phyloP scores from a whole-genome alignment of 129 eudicot species.

The Apium graveolens region DNA sequence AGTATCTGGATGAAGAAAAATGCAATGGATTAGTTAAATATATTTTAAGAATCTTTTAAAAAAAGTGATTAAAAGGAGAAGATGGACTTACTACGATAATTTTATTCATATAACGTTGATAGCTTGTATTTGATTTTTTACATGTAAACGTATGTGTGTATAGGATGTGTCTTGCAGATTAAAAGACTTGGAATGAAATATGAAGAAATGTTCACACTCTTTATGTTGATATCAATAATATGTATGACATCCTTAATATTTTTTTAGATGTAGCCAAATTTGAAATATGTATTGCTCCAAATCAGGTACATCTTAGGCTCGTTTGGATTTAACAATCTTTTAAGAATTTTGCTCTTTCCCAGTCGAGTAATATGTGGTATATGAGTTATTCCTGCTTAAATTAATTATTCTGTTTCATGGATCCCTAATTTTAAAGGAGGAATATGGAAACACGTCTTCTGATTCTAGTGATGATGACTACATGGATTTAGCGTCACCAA shows the following conservation, averaged over 20 bases:
- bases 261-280: not conserved
- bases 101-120: not conserved
- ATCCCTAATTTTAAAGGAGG: conserved; percentile 44
- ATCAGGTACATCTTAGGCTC: too few species aligned
- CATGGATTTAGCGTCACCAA: conserved; percentile 30
- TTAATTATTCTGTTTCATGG: conserved; percentile 18
- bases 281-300: not conserved
- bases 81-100: not conserved
- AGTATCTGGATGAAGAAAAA: not conserved
- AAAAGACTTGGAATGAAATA: not conserved
- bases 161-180: not conserved
- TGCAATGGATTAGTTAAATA: not conserved
- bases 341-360: not conserved
- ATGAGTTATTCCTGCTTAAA: not conserved
- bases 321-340: not conserved
- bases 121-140: not conserved
- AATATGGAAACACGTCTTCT: conserved; percentile 59
- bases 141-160: not conserved
- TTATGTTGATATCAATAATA: not conserved
- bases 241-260: not conserved
- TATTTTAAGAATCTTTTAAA: not conserved
- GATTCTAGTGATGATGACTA: conserved; percentile 92
- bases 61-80: not conserved
- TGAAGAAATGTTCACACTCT: not conserved
- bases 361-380: not conserved